Evolutionary conservation across 805 yeast species (phyloP).

Genomic region (Ogataea philodendri): DNA sequence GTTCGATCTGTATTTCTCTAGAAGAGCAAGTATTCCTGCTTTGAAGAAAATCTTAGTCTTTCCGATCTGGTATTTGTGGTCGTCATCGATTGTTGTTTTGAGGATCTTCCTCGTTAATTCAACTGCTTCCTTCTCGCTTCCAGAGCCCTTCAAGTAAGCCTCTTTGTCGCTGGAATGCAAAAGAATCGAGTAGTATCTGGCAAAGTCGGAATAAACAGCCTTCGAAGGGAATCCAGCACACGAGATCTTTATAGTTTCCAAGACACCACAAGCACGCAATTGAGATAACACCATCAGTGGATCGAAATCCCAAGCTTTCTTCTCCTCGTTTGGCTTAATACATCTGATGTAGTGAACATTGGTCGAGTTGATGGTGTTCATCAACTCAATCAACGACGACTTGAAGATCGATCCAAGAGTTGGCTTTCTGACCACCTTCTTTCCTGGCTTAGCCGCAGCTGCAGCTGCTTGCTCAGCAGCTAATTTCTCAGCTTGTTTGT

Average conservation of each 20-base stretch:
- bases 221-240: slow-evolving; percentile 98
- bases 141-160: slow-evolving; percentile 49
- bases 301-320: slow-evolving; percentile 94
- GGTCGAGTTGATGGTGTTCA: slow-evolving; percentile 90
- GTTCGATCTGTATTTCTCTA: slow-evolving; percentile 81
- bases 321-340: slow-evolving; percentile 92
- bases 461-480: slow-evolving; percentile 36
- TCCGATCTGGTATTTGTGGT: slow-evolving; percentile 80
- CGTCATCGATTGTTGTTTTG: slow-evolving; percentile 59
- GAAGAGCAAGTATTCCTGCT: slow-evolving; percentile 91
- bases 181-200: slow-evolving; percentile 80
- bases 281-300: slow-evolving; percentile 94
- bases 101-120: slow-evolving; percentile 70
- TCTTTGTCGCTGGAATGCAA: slow-evolving; percentile 71
- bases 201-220: slow-evolving; percentile 93
- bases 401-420: slow-evolving; percentile 95
- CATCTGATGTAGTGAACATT: slow-evolving; percentile 97
- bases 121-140: slow-evolving; percentile 55
- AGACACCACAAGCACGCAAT: slow-evolving; percentile 96
- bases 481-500: slow-evolving; percentile 48
- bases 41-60: slow-evolving; percentile 91
- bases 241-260: slow-evolving; percentile 93
- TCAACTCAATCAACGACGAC: slow-evolving; percentile 84
- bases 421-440: slow-evolving; percentile 63
- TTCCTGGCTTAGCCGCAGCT: slow-evolving; percentile 35